A percentile compares a stretch with the other conserved stretches of the same genome.
phyloP scores from a whole-genome alignment of 1,139 yeast species.

The Suhomyces anneliseae region DNA sequence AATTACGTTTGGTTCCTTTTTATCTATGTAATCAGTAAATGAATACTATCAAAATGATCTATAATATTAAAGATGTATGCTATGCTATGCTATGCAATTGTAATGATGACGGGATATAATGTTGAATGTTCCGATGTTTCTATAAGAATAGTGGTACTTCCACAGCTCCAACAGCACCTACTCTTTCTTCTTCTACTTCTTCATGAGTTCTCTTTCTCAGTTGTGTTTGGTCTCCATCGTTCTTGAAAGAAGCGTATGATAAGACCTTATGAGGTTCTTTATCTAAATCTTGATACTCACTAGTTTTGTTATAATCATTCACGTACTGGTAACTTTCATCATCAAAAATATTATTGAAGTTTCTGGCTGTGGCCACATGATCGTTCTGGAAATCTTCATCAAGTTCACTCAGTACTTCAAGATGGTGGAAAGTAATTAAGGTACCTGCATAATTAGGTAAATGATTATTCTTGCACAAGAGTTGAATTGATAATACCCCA shows the following conservation, averaged over 20 bases:
- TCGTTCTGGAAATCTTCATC: conserved; percentile 14
- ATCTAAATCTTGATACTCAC: conserved; percentile 16
- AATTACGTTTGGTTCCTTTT: too few species aligned
- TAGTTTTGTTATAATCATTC: conserved; percentile 15
- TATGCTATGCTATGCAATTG: too few species aligned
- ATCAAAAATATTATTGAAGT: conserved; percentile 23
- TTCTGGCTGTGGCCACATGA: conserved; percentile 3
- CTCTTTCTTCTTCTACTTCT: conserved; percentile 11
- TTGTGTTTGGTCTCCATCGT: not conserved
- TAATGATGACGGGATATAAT: too few species aligned
- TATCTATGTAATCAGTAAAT: too few species aligned
- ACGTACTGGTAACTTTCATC: conserved; percentile 26
- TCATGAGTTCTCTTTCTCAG: not conserved
- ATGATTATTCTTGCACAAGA: conserved; percentile 38
- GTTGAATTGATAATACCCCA: conserved; percentile 53
- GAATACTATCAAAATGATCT: too few species aligned
- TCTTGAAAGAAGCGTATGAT: conserved; percentile 21
- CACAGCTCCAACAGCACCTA: conserved; percentile 37
- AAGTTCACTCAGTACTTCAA: conserved; percentile 40
- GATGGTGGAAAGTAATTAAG: conserved; percentile 58
- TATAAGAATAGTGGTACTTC: conserved; percentile 43
- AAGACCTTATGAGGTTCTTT: conserved; percentile 12
- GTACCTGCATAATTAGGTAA: conserved; percentile 53
- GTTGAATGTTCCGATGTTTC: not conserved
- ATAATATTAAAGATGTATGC: too few species aligned